Base-by-base conservation (phyloP, 2,329 filamentous ascomycete genomes). In the Pseudofabraea citricarpa region DNA sequence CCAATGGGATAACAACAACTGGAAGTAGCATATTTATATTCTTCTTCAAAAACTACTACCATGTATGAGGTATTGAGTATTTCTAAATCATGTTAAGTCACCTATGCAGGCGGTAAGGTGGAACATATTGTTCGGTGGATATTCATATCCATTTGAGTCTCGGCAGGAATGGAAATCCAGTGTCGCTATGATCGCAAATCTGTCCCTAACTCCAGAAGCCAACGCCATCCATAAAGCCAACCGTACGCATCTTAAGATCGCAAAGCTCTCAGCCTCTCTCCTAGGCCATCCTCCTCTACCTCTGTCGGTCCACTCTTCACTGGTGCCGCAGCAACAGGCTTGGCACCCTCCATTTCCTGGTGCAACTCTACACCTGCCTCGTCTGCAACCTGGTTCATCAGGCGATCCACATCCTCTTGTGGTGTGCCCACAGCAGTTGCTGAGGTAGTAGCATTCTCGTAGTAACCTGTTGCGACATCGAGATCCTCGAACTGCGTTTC, bases 321-420 rank as follows among this genome's bases (percentile, higher is more conserved):
- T 56, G 74, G 74, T 15, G 75, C 70, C 12, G 76, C 69, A 6
- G 83, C 77, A 36, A 83, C 81, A 20, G 73, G 72, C 56, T 72
- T 75, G 10, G 63, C 75, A 10, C 68, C 68, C 44, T 72, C 71
- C 65, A 95, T 81, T 66, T 93, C 87, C 61, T 85, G 77, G 53
- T 81, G 81, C 27, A 95, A 72, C 65, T 93, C 86, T 41, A 95
- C 79, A 42, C 90, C 90, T 8, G 87, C 88, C 64, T 94, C 89
- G 63, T 95, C 90, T 50, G 89, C 89, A 33, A 93, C 79, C 67
- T 94, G 86, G 51, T 80, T 84, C 67, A 95, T 85, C 49, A 95
- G 69, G 53, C 88, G 82, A 64, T 95, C 89, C 2, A 95, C 88
- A 54, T 90, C 88, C 55, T 94, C 89, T 62, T 95, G 79, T 66